phyloP scores from a whole-genome alignment of 805 yeast genomes.

The Peterozyma xylosa region DNA sequence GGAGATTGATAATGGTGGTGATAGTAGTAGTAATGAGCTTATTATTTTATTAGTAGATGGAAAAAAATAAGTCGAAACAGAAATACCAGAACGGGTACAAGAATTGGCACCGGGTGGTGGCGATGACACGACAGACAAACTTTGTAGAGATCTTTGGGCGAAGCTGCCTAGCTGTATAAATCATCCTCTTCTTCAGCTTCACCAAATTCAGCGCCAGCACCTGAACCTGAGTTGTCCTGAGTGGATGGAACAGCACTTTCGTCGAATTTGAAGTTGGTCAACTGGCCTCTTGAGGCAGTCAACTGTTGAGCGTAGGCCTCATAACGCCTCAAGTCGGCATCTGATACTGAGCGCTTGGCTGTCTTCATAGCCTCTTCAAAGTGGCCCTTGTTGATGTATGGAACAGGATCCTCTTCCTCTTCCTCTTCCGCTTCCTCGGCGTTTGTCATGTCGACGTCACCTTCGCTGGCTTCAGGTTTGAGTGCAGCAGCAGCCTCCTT shows the following conservation, averaged over 20 bases:
- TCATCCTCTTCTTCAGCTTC: slow-evolving; percentile 40
- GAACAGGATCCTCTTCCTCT: slow-evolving; percentile 89
- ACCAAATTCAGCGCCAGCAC: slow-evolving; percentile 37
- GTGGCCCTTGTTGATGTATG: slow-evolving; percentile 87
- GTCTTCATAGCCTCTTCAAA: slow-evolving; percentile 99
- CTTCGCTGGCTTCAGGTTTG: slow-evolving; percentile 21
- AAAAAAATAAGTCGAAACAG: too few species aligned
- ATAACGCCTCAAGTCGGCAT: slow-evolving; percentile 95
- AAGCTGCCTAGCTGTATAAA: slow-evolving; percentile 27
- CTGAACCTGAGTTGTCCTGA: slow-evolving; percentile 21
- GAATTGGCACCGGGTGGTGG: too few species aligned
- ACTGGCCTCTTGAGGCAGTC: slow-evolving; percentile 93
- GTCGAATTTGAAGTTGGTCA: slow-evolving; percentile 81
- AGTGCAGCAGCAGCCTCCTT: slow-evolving; percentile 30
- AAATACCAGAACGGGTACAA: too few species aligned
- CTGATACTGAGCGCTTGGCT: slow-evolving; percentile 94
- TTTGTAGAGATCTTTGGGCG: too few species aligned
- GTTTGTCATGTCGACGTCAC: slow-evolving; percentile 20
- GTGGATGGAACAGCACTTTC: slow-evolving; percentile 30
- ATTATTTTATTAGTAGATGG: too few species aligned
- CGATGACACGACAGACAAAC: too few species aligned
- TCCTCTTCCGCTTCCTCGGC: slow-evolving; percentile 38
- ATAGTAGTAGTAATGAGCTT: too few species aligned
- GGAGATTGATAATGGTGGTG: too few species aligned
- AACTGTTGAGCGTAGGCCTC: slow-evolving; percentile 97